Evolutionary conservation across 208 protist species (phyloP).

Genomic region (Crithidia sp.): DNA sequence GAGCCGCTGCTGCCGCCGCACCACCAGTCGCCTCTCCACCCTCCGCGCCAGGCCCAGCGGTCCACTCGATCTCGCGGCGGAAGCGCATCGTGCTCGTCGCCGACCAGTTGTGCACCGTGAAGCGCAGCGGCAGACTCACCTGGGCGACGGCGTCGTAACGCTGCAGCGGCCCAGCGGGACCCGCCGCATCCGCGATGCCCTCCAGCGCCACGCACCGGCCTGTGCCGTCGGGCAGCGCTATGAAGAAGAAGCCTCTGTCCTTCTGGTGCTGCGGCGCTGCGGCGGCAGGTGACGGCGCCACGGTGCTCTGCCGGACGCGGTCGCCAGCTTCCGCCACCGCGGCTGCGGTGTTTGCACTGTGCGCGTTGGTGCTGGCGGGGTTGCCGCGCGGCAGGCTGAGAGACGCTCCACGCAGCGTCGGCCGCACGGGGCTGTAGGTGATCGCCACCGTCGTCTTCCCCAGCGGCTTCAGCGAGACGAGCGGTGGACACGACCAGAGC

Average conservation of each 20-base stretch:
- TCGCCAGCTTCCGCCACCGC: background rate
- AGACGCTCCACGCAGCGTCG: constrained; percentile 41
- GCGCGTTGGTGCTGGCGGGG: background rate
- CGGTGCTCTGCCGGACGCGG: constrained; percentile 1
- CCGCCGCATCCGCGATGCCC: constrained; percentile 58
- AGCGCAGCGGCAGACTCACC: constrained; percentile 17
- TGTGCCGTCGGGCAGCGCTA: constrained; percentile 92
- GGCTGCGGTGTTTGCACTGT: background rate
- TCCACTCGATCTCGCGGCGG: constrained; percentile 75
- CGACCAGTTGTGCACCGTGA: constrained; percentile 38
- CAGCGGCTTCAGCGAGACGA: constrained; percentile 83
- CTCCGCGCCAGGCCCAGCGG: constrained; percentile 24
- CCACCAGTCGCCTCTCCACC: background rate
- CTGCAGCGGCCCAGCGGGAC: constrained; percentile 47
- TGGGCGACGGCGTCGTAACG: constrained; percentile 39
- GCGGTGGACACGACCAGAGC: constrained; percentile 67
- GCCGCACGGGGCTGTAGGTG: constrained; percentile 88
- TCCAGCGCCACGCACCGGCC: constrained; percentile 85
- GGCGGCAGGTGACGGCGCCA: background rate
- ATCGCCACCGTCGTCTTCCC: constrained; percentile 66
- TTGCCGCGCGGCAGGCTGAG: background rate
- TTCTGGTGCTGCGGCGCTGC: constrained; percentile 1
- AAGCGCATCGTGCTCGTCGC: constrained; percentile 78
- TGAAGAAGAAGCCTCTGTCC: constrained; percentile 91
- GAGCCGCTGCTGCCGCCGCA: background rate